Conservation (phyloP, 768 basidiomycete species). For the Boletus fagicola region DNA sequence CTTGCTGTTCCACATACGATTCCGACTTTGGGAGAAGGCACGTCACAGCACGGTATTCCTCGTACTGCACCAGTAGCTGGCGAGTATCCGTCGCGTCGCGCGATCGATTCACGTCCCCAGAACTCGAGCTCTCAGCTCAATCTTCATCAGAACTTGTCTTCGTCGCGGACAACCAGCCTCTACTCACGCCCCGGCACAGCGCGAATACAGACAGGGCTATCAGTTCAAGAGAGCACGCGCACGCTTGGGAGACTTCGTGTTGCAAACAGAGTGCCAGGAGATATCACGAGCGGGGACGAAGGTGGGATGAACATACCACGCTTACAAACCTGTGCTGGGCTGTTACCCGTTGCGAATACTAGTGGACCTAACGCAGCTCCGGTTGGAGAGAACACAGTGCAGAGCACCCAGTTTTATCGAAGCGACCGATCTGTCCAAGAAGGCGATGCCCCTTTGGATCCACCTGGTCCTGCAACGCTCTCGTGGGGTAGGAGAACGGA, state of each 20-base stretch:
- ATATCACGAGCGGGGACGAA: constrained; percentile 37
- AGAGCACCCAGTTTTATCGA: not conserved
- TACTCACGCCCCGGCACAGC: constrained; percentile 13
- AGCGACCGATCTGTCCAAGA: not conserved
- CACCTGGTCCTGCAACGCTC: constrained; percentile 23
- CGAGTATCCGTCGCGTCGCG: not conserved
- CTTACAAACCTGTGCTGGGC: not conserved
- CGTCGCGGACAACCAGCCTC: constrained; percentile 3
- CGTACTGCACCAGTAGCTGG: not conserved
- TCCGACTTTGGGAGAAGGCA: not conserved
- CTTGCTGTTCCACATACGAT: constrained; percentile 19
- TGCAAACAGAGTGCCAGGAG: constrained; percentile 49
- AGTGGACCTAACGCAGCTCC: not conserved
- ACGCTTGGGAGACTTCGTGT: constrained; percentile 48
- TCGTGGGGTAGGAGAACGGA: constrained; percentile 31
- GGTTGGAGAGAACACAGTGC: not conserved
- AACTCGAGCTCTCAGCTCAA: constrained; percentile 6
- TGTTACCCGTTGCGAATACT: not conserved
- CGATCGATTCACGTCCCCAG: constrained; percentile 4
- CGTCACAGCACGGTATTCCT: constrained; percentile 4
- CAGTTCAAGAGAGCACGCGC: constrained; percentile 32
- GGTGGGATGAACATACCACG: constrained; percentile 22
- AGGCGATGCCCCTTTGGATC: constrained; percentile 9
- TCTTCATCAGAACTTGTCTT: not conserved
- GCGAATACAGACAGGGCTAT: constrained; percentile 17